phyloP scores from a whole-genome alignment of 768 basidiomycete species.

The Phaeotremella fagi region DNA sequence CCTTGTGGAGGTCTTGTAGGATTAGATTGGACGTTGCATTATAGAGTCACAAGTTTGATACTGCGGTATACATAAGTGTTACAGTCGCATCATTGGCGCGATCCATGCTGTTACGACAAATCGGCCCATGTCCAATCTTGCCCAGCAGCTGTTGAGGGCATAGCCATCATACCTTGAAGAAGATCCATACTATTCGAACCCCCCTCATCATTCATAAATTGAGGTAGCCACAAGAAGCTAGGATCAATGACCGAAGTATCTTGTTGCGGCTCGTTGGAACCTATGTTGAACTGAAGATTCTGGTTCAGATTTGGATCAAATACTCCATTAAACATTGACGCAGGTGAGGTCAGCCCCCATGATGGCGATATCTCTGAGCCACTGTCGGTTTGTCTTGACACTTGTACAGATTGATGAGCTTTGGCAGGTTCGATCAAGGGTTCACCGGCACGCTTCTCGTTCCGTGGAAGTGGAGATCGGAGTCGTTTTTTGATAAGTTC shows the following conservation, averaged over 20 bases:
- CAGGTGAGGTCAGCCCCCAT: background rate
- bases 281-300: too few relatives aligned
- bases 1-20: too few relatives aligned
- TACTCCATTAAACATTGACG: background rate
- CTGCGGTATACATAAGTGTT: too few relatives aligned
- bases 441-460: slow-evolving; percentile 5
- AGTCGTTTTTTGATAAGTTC: slow-evolving; percentile 24
- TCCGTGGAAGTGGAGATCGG: background rate
- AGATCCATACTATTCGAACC: slow-evolving; percentile 14
- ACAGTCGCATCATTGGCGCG: too few relatives aligned
- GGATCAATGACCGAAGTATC: slow-evolving; percentile 1
- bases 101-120: background rate
- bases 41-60: too few relatives aligned
- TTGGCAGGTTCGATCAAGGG: background rate
- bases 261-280: too few relatives aligned
- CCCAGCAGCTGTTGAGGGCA: slow-evolving; percentile 6
- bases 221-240: background rate
- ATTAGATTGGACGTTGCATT: too few relatives aligned
- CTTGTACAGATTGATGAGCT: too few relatives aligned
- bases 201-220: slow-evolving; percentile 3
- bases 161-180: slow-evolving; percentile 22
- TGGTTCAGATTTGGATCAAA: too few relatives aligned
- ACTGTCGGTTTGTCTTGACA: too few relatives aligned
- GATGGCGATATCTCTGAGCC: too few relatives aligned
- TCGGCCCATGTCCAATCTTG: slow-evolving; percentile 4